phyloP scores from a whole-genome alignment of 192 early-diverging fungal species.

The Coemansia sp. region DNA sequence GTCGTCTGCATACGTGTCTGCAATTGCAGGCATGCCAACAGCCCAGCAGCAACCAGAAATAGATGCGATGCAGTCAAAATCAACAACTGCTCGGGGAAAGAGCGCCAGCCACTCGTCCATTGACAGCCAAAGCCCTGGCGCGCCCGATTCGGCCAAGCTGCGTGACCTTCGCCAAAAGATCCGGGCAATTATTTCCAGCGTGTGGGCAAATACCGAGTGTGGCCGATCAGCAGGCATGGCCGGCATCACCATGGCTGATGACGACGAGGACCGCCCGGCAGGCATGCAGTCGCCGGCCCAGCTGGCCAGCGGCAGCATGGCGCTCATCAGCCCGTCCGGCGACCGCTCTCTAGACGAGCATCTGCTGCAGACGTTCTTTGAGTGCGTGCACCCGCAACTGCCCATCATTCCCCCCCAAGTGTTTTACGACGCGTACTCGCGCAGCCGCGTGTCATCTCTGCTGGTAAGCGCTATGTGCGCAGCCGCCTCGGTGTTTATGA shows the following conservation, averaged over 20 bases:
- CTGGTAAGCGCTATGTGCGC: slow-evolving; percentile 50
- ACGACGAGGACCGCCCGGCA: slow-evolving; percentile 14
- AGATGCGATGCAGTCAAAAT: slow-evolving; percentile 2
- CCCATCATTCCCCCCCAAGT: slow-evolving; percentile 38
- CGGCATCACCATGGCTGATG: slow-evolving; percentile 36
- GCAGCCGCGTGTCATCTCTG: slow-evolving; percentile 20
- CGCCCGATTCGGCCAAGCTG: slow-evolving; percentile 21
- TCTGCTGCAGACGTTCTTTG: slow-evolving; percentile 39
- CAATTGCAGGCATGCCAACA: slow-evolving; percentile 21
- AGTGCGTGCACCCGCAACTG: slow-evolving; percentile 45
- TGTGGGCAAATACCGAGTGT: slow-evolving; percentile 51
- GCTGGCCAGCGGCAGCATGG: not conserved
- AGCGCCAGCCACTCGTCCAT: slow-evolving; percentile 39
- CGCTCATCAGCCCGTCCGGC: slow-evolving; percentile 27
- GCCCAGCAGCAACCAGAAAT: not conserved
- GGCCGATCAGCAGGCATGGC: slow-evolving; percentile 50
- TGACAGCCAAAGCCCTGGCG: not conserved
- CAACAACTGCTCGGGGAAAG: slow-evolving; percentile 27
- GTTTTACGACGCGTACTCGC: slow-evolving; percentile 22
- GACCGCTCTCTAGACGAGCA: slow-evolving; percentile 49
- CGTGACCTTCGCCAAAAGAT: slow-evolving; percentile 36
- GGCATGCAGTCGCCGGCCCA: slow-evolving; percentile 3
- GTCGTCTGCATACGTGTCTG: slow-evolving; percentile 49
- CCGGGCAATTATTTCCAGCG: slow-evolving; percentile 42
- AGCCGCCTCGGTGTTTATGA: slow-evolving; percentile 46